A percentile compares a stretch with the other conserved stretches of the same genome.
phyloP scores from a whole-genome alignment of 2,329 filamentous ascomycete species.

The Fusarium avenaceum region DNA sequence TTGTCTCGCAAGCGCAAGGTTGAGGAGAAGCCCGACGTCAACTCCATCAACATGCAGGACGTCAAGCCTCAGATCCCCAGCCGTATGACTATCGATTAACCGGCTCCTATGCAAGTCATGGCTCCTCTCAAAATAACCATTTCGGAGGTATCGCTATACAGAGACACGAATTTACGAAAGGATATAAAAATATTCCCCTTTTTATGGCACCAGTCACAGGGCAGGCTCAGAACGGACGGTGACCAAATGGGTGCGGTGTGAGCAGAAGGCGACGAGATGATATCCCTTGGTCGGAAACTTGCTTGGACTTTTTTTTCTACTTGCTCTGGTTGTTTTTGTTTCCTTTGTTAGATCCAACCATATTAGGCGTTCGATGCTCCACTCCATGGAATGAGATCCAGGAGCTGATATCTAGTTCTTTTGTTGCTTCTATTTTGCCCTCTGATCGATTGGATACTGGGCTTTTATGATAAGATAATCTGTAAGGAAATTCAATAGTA shows the following conservation, averaged over 20 bases:
- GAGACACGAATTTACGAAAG: slow-evolving; percentile 56
- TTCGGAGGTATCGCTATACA: slow-evolving; percentile 47
- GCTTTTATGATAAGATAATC: slow-evolving; percentile 13
- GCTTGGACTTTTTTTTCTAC: slow-evolving; percentile 38
- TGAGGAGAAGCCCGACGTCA: slow-evolving; percentile 68
- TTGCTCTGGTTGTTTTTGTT: slow-evolving; percentile 37
- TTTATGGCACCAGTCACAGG: slow-evolving; percentile 49
- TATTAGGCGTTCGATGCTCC: slow-evolving; percentile 47
- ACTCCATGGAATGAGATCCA: slow-evolving; percentile 40
- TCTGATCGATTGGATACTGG: slow-evolving; percentile 26
- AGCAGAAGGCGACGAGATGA: slow-evolving; percentile 49
- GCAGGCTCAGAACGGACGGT: slow-evolving; percentile 49
- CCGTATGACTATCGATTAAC: slow-evolving; percentile 73
- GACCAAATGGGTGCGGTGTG: slow-evolving; percentile 45
- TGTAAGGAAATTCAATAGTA: slow-evolving; percentile 16
- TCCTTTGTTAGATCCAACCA: slow-evolving; percentile 42
- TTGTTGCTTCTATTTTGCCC: slow-evolving; percentile 25
- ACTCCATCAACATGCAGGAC: slow-evolving; percentile 69
- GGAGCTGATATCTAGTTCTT: slow-evolving; percentile 42
- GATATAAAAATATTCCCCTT: slow-evolving; percentile 43
- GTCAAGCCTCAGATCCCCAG: slow-evolving; percentile 68
- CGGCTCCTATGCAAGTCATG: slow-evolving; percentile 24
- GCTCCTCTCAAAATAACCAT: neutral
- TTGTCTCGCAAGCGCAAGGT: slow-evolving; percentile 55
- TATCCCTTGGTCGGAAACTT: slow-evolving; percentile 49